Percentiles rank a stretch among this genome's conserved stretches.
These are phyloP conservation scores for Suillus bovinus DNA, from an alignment of 768 basidiomycete species.

Conservation along the genomic window DNA sequence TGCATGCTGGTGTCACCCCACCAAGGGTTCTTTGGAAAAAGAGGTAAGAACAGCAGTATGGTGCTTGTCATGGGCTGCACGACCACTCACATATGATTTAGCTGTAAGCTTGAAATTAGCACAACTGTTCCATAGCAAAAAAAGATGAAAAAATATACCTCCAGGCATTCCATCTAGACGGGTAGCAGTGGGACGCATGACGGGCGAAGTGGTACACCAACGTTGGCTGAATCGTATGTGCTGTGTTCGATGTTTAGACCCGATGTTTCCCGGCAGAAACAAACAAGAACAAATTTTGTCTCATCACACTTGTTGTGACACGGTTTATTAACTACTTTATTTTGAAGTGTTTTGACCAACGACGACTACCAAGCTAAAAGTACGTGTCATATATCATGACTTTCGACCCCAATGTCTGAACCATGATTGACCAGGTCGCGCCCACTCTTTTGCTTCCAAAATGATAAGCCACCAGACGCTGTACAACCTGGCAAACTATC, in stretches of 20 bases:
- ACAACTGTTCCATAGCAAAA: conserved; percentile 4
- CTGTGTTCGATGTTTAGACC: conserved; percentile 11
- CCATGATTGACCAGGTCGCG: conserved; percentile 2
- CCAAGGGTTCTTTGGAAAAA: conserved; percentile 68
- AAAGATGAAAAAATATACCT: conserved; percentile 47
- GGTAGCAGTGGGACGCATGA: conserved; percentile 52
- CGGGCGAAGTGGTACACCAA: conserved; percentile 22
- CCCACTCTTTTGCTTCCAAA: conserved; percentile 13
- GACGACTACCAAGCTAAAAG: conserved; percentile 16
- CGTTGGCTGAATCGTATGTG: conserved; percentile 1
- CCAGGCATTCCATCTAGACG: conserved; percentile 80
- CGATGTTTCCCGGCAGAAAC: conserved; percentile 33
- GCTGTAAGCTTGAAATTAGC: conserved; percentile 40
- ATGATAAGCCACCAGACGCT: conserved; percentile 87
- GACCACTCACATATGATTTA: conserved; percentile 75
- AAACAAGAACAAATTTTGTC: conserved; percentile 32
- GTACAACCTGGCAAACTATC: conserved; percentile 77
- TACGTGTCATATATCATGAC: conserved; percentile 3
- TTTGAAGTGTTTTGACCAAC: conserved; percentile 6
- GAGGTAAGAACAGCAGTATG: not conserved
- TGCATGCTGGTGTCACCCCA: conserved; percentile 79
- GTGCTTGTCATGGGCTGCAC: not conserved
- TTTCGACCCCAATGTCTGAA: not conserved
- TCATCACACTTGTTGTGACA: not conserved
- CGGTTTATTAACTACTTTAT: not conserved